Evolutionary conservation across 2,329 filamentous ascomycete species (phyloP).

Genomic region (Beauveria bassiana): DNA sequence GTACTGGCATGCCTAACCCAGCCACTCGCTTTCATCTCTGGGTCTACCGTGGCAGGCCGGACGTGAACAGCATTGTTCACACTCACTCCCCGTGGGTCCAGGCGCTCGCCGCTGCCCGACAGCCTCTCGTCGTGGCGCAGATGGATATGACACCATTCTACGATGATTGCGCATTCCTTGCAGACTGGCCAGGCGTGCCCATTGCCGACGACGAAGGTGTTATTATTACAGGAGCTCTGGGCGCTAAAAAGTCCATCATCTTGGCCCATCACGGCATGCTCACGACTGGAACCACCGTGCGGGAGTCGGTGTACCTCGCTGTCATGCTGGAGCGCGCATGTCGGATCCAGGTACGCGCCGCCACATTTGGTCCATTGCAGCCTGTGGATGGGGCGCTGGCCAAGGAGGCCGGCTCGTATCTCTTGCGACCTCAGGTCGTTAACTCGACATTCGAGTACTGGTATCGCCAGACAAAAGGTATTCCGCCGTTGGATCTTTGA

Average conservation of each 20-base stretch:
- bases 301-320: slow-evolving; percentile 2
- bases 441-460: slow-evolving; percentile 8
- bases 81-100: slow-evolving; percentile 9
- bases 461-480: not conserved
- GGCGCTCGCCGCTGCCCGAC: slow-evolving; percentile 1
- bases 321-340: slow-evolving; percentile 1
- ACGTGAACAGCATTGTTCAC: slow-evolving; percentile 9
- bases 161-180: slow-evolving; percentile 5
- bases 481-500: not conserved
- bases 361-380: not conserved
- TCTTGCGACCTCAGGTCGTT: not conserved
- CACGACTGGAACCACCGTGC: slow-evolving; percentile 3
- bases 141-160: slow-evolving; percentile 10
- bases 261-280: slow-evolving; percentile 8
- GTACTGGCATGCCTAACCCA: slow-evolving; percentile 7
- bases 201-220: slow-evolving; percentile 10
- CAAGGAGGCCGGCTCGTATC: not conserved
- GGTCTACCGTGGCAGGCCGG: not conserved
- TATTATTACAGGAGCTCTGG: slow-evolving; percentile 3
- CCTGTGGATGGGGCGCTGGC: not conserved
- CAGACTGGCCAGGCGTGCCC: slow-evolving; percentile 6
- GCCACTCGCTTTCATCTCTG: slow-evolving; percentile 11
- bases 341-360: slow-evolving; percentile 4
- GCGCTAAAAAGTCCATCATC: not conserved
- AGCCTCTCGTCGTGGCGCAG: slow-evolving; percentile 10